These are phyloP conservation scores for Acmispon strigosus DNA, from an alignment of 306 rosid species.

Conservation along the genomic window DNA sequence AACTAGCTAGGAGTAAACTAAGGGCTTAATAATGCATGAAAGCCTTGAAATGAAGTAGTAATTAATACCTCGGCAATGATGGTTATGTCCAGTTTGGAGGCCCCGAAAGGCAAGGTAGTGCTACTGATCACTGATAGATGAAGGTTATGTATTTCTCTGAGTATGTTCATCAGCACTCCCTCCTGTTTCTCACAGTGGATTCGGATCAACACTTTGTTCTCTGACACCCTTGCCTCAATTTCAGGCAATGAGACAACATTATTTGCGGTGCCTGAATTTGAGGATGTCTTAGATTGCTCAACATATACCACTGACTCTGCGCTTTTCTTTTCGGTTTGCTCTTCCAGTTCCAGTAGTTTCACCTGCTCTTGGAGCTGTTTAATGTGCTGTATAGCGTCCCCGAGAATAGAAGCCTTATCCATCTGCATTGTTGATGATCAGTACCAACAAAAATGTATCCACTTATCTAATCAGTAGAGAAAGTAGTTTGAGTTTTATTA, in stretches of 20 bases:
- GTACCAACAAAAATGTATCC: no score
- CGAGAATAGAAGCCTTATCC: conserved; percentile 71
- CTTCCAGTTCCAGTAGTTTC: conserved; percentile 47
- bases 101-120: conserved; percentile 51
- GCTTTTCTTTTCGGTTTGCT: conserved; percentile 38
- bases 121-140: conserved; percentile 36
- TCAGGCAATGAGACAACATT: conserved; percentile 37
- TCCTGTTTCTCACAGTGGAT: conserved; percentile 30
- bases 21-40: no score
- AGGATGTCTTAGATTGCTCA: conserved; percentile 37
- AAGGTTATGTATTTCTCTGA: conserved; percentile 43
- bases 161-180: conserved; percentile 32
- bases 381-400: conserved; percentile 59
- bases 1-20: no score
- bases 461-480: conserved; percentile 4
- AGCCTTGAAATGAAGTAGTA: neutral
- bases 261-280: no score
- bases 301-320: conserved; percentile 48
- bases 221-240: conserved; percentile 61
- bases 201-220: conserved; percentile 35
- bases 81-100: conserved; percentile 32
- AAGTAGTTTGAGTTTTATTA: no score
- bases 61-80: conserved; percentile 33
- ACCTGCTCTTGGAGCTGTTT: conserved; percentile 56
- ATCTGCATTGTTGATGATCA: conserved; percentile 18